Evolutionary conservation across 208 protist genomes (phyloP).

Genomic region (Vickermania ingenoplastis): DNA sequence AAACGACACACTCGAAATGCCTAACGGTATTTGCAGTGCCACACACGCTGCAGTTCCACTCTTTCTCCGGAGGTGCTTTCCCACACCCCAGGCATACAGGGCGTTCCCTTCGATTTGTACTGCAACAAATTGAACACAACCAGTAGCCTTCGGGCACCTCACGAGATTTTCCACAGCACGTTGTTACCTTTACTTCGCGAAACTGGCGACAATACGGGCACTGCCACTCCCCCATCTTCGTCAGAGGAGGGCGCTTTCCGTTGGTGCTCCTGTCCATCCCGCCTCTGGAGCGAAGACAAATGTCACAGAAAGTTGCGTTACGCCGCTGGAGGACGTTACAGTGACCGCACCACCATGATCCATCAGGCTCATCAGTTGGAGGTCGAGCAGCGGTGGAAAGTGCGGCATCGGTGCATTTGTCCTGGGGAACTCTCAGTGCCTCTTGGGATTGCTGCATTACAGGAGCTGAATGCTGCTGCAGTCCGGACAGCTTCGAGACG

Average conservation of each 20-base stretch:
- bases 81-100: conserved; percentile 53
- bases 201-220: conserved; percentile 70
- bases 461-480: too few species aligned
- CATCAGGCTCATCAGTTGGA: conserved; percentile 18
- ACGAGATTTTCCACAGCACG: conserved; percentile 48
- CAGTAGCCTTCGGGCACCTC: conserved; percentile 68
- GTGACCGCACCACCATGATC: conserved; percentile 57
- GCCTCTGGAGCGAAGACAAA: conserved; percentile 48
- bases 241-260: conserved; percentile 1
- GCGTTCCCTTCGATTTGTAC: conserved; percentile 51
- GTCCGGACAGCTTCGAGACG: too few species aligned
- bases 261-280: conserved; percentile 1
- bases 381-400: background rate
- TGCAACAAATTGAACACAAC: conserved; percentile 59
- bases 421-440: too few species aligned
- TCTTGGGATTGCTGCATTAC: too few species aligned
- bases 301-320: conserved; percentile 79
- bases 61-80: conserved; percentile 11
- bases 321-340: conserved; percentile 74
- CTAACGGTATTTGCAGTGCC: conserved; percentile 20
- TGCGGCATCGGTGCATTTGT: background rate
- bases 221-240: conserved; percentile 63
- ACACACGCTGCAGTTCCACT: conserved; percentile 52
- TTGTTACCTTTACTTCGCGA: conserved; percentile 10
- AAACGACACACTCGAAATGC: conserved; percentile 26